These are phyloP conservation scores for Yamadazyma aaseri DNA, from an alignment of 1,139 yeast genomes.

Conservation along the genomic window DNA sequence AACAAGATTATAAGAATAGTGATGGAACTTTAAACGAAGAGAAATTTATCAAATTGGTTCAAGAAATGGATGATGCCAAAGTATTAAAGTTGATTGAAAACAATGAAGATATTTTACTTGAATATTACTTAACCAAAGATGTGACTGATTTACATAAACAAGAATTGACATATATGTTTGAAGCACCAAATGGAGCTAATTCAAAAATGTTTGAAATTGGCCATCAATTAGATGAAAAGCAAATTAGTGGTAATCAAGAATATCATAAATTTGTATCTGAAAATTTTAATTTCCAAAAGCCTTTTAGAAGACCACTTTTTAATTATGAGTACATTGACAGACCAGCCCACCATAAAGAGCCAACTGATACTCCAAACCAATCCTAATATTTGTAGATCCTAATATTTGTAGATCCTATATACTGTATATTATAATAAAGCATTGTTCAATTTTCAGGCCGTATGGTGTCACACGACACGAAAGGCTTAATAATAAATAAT, in stretches of 20 bases:
- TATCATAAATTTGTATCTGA: conserved; percentile 13
- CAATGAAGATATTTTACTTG: conserved; percentile 22
- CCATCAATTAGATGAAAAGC: conserved; percentile 9
- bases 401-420: no score
- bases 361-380: background rate
- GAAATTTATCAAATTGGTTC: conserved; percentile 16
- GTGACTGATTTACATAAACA: conserved; percentile 30
- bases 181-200: conserved; percentile 20
- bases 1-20: conserved; percentile 12
- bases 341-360: conserved; percentile 10
- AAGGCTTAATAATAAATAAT: no score
- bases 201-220: conserved; percentile 11
- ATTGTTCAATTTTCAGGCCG: no score
- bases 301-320: conserved; percentile 28
- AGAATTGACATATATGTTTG: conserved; percentile 28
- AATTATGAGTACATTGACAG: conserved; percentile 28
- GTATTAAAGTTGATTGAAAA: conserved; percentile 24
- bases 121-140: conserved; percentile 29
- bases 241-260: conserved; percentile 11
- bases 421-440: no score
- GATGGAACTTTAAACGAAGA: conserved; percentile 13
- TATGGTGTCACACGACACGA: no score
- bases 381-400: no score
- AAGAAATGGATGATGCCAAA: conserved; percentile 25
- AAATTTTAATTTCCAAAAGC: conserved; percentile 25